These are phyloP conservation scores for Taxillus chinensis DNA, from an alignment of 164 flowering plant species.

Conservation along the genomic window DNA sequence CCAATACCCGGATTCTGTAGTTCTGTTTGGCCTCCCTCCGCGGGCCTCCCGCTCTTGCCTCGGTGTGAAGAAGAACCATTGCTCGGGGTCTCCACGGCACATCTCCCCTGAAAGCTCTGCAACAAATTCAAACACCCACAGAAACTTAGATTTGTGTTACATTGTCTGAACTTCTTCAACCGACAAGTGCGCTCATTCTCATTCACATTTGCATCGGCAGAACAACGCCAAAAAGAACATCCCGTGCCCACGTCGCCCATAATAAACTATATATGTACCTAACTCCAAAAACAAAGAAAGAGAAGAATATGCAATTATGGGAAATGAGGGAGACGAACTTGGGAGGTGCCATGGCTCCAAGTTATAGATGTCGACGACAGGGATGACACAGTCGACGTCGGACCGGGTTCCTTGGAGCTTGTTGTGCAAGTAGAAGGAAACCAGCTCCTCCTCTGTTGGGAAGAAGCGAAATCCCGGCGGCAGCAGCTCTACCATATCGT, in stretches of 20 bases:
- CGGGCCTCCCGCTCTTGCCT: constrained; percentile 51
- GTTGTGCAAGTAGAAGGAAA: constrained; percentile 36
- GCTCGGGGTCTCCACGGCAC: constrained; percentile 37
- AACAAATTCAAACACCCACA: neutral
- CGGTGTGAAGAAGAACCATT: constrained; percentile 61
- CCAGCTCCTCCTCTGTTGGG: constrained; percentile 58
- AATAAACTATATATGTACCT: no score
- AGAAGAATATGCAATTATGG: neutral
- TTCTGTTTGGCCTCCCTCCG: constrained; percentile 54
- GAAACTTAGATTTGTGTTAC: no score
- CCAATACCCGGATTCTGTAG: constrained; percentile 53
- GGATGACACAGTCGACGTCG: constrained; percentile 28
- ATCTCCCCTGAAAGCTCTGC: constrained; percentile 35
- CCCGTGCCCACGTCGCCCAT: no score
- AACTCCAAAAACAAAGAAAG: neutral
- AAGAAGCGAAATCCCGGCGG: constrained; percentile 52
- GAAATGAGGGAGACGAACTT: constrained; percentile 14
- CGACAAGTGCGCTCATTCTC: no score
- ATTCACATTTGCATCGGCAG: no score
- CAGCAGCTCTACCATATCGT: constrained; percentile 12
- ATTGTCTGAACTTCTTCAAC: no score
- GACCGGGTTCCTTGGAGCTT: constrained; percentile 28
- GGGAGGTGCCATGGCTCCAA: constrained; percentile 50
- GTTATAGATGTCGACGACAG: constrained; percentile 30
- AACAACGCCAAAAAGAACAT: no score